phyloP scores from a whole-genome alignment of 139 green algal genomes.

The Picochlorum sp. region DNA sequence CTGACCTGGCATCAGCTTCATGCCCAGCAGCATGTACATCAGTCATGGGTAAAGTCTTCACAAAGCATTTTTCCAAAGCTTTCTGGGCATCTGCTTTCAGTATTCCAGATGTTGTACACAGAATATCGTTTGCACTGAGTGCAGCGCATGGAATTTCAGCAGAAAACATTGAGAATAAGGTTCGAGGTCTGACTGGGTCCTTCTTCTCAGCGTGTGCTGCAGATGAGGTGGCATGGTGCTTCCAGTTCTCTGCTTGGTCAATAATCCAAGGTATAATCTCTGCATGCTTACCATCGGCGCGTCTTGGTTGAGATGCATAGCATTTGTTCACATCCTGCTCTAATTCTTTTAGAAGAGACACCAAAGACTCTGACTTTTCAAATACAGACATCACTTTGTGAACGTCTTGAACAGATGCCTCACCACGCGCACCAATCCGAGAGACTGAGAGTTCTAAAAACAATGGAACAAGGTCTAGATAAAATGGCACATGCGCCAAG shows the following conservation, averaged over 20 bases:
- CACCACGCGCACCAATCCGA: slow-evolving; percentile 20
- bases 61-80: slow-evolving; percentile 19
- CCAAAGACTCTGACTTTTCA: slow-evolving; percentile 26
- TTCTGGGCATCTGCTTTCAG: slow-evolving; percentile 19
- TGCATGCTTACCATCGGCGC: slow-evolving; percentile 36
- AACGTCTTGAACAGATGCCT: slow-evolving; percentile 27
- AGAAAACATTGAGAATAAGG: slow-evolving; percentile 15
- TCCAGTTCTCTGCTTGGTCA: slow-evolving; percentile 57
- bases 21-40: slow-evolving; percentile 12
- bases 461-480: slow-evolving; percentile 60
- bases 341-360: slow-evolving; percentile 31
- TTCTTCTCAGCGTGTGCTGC: slow-evolving; percentile 16
- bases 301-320: slow-evolving; percentile 18
- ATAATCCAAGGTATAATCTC: slow-evolving; percentile 61
- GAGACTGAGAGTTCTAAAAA: slow-evolving; percentile 42
- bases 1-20: neutral
- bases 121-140: slow-evolving; percentile 28
- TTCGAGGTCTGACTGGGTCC: neutral
- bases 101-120: slow-evolving; percentile 27
- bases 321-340: slow-evolving; percentile 46
- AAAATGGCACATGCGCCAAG: slow-evolving; percentile 71
- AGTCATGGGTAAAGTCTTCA: slow-evolving; percentile 18
- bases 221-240: slow-evolving; percentile 39
- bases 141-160: slow-evolving; percentile 18
- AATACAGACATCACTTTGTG: slow-evolving; percentile 31